Evolutionary conservation across 805 yeast genomes (phyloP).

Genomic region (Pichia phayaonensis): DNA sequence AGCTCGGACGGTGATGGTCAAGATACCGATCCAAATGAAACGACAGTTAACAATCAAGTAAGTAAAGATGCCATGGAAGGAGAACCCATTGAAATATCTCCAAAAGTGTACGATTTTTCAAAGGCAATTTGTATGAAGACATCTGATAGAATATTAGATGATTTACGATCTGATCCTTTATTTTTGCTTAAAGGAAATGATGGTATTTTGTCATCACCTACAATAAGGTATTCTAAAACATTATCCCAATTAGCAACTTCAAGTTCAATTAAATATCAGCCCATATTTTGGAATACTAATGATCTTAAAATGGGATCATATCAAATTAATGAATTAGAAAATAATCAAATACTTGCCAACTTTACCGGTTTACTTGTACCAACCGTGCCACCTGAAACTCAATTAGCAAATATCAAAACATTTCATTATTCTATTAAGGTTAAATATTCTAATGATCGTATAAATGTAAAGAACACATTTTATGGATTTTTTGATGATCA

Average conservation of each 20-base stretch:
- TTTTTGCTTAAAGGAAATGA: conserved; percentile 22
- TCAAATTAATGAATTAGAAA: neutral
- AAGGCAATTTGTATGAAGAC: conserved; percentile 44
- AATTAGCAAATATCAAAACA: conserved; percentile 14
- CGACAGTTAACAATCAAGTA: neutral
- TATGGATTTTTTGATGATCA: conserved; percentile 22
- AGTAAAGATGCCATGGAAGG: neutral
- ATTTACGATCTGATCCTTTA: conserved; percentile 40
- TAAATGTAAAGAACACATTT: conserved; percentile 19
- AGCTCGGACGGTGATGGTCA: neutral
- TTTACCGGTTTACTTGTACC: conserved; percentile 24
- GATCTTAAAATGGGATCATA: neutral
- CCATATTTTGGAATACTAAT: conserved; percentile 13
- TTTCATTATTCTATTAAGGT: conserved; percentile 25
- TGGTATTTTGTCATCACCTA: conserved; percentile 23
- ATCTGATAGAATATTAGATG: conserved; percentile 59
- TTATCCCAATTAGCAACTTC: conserved; percentile 2
- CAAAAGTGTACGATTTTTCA: conserved; percentile 17
- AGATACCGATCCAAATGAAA: no score
- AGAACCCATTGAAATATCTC: conserved; percentile 7
- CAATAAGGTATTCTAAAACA: conserved; percentile 30
- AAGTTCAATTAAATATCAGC: conserved; percentile 9
- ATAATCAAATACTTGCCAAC: neutral
- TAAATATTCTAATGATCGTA: conserved; percentile 14
- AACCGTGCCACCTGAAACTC: conserved; percentile 6